Conservation (phyloP, 306 rosid species). For the apple (Malus domestica) region DNA sequence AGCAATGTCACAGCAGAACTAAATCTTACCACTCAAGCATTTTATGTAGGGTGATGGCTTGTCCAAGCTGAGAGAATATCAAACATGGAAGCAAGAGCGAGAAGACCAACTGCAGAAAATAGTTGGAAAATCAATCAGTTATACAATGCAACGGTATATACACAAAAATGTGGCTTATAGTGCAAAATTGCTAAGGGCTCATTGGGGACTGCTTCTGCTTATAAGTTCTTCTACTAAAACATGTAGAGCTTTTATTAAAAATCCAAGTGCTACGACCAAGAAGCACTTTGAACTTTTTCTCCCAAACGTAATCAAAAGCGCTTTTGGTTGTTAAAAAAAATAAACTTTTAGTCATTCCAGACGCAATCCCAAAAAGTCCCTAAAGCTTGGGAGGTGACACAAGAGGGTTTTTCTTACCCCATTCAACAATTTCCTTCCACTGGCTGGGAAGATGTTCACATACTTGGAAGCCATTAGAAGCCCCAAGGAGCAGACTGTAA, state of each 20-base stretch:
- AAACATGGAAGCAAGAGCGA: slow-evolving; percentile 88
- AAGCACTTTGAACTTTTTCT: background rate
- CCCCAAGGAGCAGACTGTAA: slow-evolving; percentile 81
- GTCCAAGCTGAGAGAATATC: slow-evolving; percentile 90
- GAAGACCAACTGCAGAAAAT: slow-evolving; percentile 70
- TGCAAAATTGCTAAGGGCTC: background rate
- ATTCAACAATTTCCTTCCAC: slow-evolving; percentile 81
- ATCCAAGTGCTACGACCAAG: background rate
- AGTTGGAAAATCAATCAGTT: slow-evolving; percentile 12
- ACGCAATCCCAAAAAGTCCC: too few species aligned
- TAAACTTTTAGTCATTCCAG: too few species aligned
- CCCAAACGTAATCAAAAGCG: background rate
- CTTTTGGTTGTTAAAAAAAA: too few species aligned
- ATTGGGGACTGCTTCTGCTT: background rate
- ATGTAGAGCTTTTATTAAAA: background rate
- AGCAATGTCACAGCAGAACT: background rate
- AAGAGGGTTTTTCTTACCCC: slow-evolving; percentile 45
- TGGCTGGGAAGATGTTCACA: slow-evolving; percentile 71
- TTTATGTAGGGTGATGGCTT: slow-evolving; percentile 71
- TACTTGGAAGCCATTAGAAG: slow-evolving; percentile 94
- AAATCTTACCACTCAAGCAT: slow-evolving; percentile 71
- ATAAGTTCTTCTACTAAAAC: background rate
- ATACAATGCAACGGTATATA: background rate
- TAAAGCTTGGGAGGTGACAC: background rate
- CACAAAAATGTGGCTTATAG: background rate